These are phyloP conservation scores for Globisporangium splendens DNA, from an alignment of 352 stramenopile species.

Conservation along the genomic window DNA sequence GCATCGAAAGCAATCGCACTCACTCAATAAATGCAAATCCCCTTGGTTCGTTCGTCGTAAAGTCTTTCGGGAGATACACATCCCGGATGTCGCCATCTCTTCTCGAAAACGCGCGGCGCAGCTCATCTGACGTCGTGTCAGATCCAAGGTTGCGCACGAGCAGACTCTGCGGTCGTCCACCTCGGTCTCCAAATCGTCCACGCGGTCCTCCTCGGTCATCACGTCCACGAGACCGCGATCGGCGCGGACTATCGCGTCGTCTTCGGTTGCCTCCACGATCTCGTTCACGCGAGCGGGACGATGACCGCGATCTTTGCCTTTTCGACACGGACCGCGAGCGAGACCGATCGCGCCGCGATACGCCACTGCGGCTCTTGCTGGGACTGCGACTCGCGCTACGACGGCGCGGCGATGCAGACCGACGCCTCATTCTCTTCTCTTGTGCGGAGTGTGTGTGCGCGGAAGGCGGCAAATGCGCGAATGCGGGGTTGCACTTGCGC, in stretches of 20 bases:
- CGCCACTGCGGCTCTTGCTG: slow-evolving; percentile 11
- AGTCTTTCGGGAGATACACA: slow-evolving; percentile 68
- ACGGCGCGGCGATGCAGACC: slow-evolving; percentile 46
- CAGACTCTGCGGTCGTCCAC: slow-evolving; percentile 35
- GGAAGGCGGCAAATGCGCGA: slow-evolving; percentile 3
- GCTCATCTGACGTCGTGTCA: slow-evolving; percentile 31
- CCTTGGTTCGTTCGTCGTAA: slow-evolving; percentile 42
- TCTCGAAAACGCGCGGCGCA: slow-evolving; percentile 49
- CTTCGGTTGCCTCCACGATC: slow-evolving; percentile 17
- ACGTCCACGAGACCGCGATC: slow-evolving; percentile 22
- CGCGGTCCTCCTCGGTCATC: slow-evolving; percentile 6
- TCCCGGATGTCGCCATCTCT: slow-evolving; percentile 51
- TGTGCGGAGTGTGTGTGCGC: background rate
- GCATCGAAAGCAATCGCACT: slow-evolving; percentile 1
- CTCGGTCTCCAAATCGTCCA: slow-evolving; percentile 4
- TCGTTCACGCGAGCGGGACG: slow-evolving; percentile 31
- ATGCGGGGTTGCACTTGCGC: background rate
- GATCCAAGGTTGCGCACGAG: slow-evolving; percentile 47
- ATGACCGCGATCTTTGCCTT: slow-evolving; percentile 24
- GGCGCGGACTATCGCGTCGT: slow-evolving; percentile 15
- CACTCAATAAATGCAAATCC: slow-evolving; percentile 85
- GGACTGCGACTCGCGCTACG: slow-evolving; percentile 27
- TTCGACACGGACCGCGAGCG: slow-evolving; percentile 24
- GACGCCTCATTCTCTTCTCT: slow-evolving; percentile 28
- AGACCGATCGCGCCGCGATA: slow-evolving; percentile 23